Percentiles rank a stretch among this genome's conserved stretches.
These are phyloP conservation scores for Phytophthora pistaciae DNA, from an alignment of 352 stramenopile species.

Conservation along the genomic window DNA sequence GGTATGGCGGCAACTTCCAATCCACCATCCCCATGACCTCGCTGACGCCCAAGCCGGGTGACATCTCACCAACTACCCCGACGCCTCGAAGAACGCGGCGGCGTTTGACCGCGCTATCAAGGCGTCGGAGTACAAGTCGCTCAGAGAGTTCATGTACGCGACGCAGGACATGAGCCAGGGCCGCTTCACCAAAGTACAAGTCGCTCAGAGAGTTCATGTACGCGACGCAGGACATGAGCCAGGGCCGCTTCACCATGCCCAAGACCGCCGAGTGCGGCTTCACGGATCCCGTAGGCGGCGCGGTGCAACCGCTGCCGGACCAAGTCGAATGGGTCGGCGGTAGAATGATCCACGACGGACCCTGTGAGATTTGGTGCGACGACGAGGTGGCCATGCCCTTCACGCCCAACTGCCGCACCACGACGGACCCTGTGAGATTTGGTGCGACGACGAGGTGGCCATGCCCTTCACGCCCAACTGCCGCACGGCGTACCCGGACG, in stretches of 20 bases:
- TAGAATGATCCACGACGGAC: slow-evolving; percentile 46
- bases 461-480: slow-evolving; percentile 49
- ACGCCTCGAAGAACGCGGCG: slow-evolving; percentile 11
- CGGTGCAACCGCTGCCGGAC: slow-evolving; percentile 33
- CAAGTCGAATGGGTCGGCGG: slow-evolving; percentile 42
- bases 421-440: slow-evolving; percentile 51
- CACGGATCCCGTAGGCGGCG: slow-evolving; percentile 30
- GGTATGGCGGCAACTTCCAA: slow-evolving; percentile 24
- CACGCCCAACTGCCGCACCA: too few species aligned
- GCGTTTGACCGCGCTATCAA: slow-evolving; percentile 21
- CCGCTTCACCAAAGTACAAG: slow-evolving; percentile 21
- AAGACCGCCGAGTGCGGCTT: slow-evolving; percentile 41
- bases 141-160: slow-evolving; percentile 24
- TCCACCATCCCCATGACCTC: slow-evolving; percentile 16
- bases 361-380: slow-evolving; percentile 60
- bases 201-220: slow-evolving; percentile 26
- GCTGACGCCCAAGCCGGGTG: slow-evolving; percentile 16
- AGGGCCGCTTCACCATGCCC: slow-evolving; percentile 21
- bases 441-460: slow-evolving; percentile 54
- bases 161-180: slow-evolving; percentile 31
- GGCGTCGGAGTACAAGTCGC: slow-evolving; percentile 19
- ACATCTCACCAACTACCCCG: slow-evolving; percentile 26
- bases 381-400: slow-evolving; percentile 51
- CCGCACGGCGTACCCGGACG: slow-evolving; percentile 33
- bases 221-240: slow-evolving; percentile 28